Conservation (phyloP, 2,329 filamentous ascomycete genomes). For the Colletotrichum trifolii region DNA sequence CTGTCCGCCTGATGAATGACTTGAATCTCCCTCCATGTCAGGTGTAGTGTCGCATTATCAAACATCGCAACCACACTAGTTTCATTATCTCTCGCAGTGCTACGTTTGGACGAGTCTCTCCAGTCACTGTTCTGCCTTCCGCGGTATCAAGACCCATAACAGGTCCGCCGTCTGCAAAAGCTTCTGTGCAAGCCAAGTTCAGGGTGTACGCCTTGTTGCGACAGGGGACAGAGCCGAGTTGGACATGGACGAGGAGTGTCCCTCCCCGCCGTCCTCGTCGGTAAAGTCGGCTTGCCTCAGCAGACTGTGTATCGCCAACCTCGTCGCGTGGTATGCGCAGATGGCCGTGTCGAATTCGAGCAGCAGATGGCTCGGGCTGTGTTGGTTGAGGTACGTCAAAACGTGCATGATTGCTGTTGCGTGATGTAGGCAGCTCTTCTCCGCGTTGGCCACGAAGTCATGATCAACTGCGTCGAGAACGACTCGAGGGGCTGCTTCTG, state of each 20-base stretch:
- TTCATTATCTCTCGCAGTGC: too few relatives aligned
- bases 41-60: too few relatives aligned
- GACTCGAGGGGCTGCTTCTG: conserved; percentile 49
- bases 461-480: conserved; percentile 44
- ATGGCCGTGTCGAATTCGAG: conserved; percentile 55
- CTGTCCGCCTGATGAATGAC: too few relatives aligned
- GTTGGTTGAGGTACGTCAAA: conserved; percentile 43
- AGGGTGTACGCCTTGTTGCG: conserved; percentile 13
- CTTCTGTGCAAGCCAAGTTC: neutral
- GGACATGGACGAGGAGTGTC: conserved; percentile 18
- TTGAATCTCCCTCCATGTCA: too few relatives aligned
- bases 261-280: conserved; percentile 40
- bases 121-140: too few relatives aligned
- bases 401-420: conserved; percentile 52
- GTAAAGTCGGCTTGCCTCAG: conserved; percentile 42
- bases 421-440: conserved; percentile 49
- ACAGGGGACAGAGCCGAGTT: conserved; percentile 6
- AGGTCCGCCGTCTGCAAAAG: neutral
- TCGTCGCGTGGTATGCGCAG: conserved; percentile 54
- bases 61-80: too few relatives aligned
- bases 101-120: too few relatives aligned
- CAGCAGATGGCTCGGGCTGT: conserved; percentile 40
- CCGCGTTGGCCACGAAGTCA: conserved; percentile 45
- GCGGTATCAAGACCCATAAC: neutral
- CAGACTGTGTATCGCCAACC: conserved; percentile 46